phyloP scores from a whole-genome alignment of 2,329 filamentous ascomycete species.

The Boeremia lycopersici region DNA sequence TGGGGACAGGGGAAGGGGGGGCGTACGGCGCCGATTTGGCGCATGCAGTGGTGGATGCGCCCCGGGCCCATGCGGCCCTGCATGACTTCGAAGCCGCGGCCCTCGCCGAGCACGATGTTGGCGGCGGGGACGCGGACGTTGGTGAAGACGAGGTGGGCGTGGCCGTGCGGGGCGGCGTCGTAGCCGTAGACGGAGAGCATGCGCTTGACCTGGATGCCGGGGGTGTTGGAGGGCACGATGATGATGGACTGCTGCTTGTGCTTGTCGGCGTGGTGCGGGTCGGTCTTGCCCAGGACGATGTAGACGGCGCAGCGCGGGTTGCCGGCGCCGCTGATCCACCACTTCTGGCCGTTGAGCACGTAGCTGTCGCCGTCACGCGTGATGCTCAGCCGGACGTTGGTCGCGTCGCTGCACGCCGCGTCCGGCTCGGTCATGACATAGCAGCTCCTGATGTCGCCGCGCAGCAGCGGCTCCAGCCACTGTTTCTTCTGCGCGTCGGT shows the following conservation, averaged over 20 bases:
- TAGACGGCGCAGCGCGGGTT: constrained; percentile 89
- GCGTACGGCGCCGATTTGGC: constrained; percentile 79
- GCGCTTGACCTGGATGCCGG: constrained; percentile 84
- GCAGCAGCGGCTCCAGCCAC: constrained; percentile 80
- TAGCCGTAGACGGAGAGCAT: constrained; percentile 94
- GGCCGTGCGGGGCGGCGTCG: constrained; percentile 95
- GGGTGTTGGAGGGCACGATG: constrained; percentile 77
- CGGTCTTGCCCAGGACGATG: constrained; percentile 92
- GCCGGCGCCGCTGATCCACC: constrained; percentile 95
- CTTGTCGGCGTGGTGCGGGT: constrained; percentile 71
- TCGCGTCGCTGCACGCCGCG: constrained; percentile 84
- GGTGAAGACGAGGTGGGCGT: constrained; percentile 85
- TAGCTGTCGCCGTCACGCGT: constrained; percentile 81
- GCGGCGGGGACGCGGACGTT: constrained; percentile 82
- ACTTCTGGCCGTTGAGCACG: constrained; percentile 93
- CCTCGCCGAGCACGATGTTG: constrained; percentile 87
- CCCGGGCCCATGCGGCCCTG: constrained; percentile 93
- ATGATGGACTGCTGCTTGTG: constrained; percentile 93
- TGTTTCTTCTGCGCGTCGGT: constrained; percentile 80
- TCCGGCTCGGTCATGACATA: constrained; percentile 93
- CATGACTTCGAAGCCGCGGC: constrained; percentile 96
- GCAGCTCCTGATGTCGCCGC: constrained; percentile 81
- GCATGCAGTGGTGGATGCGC: constrained; percentile 95
- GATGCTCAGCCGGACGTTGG: constrained; percentile 84
- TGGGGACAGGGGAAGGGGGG: too few relatives aligned